Base-by-base conservation (phyloP, 768 basidiomycete genomes). In the Lentinula aciculospora region DNA sequence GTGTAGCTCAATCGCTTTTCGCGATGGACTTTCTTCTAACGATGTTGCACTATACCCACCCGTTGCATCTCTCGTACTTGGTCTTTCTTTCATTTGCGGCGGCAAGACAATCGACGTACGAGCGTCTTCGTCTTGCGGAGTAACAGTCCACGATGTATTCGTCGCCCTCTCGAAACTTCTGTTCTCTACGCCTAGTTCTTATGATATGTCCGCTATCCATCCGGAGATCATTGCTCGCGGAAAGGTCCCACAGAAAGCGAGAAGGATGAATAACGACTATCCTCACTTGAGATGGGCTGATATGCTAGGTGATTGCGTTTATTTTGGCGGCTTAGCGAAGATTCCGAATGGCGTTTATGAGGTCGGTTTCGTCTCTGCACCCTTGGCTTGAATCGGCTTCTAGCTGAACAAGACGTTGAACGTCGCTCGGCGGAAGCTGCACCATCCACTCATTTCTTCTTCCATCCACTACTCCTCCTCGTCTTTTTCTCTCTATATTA, bases 131-230 rank as follows among this genome's bases (percentile, higher is more conserved):
- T 32, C 40, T 29, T 12, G 12, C 9, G 54, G 54, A 13, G 27
- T 56, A 4, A 56, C 54, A n/a, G 54, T 56, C 4, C 44, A 45
- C n/a, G 54, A 56, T 45, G 40, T 56, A 21, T 56, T 56, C 13
- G 27, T 36, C 19, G 17, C 54, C 13, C 39, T 56, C 15, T 56
- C 54, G 28, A 44, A 21, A 4, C 37, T 39, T 34, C 3, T 56
- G 39, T 25, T 44, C 29, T 56, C 54, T 31, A 40, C 42, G 4
- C 54, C 54, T 31, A 10, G n/a, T 3, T 10, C 27, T 1, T 31
- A 1, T 32, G 40, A 56, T 21, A 15, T 56, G 17, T 21, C 44
- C 28, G 2, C 1, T 7, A 17, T 46, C 8, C 39, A 28, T 31
- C 54, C 39, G 23, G 40, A 56, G 6, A 10, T 31, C 17, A 4